Evolutionary conservation across 768 basidiomycete species (phyloP), one percentile per base, ranked within the genome.

Genomic region (Chalciporus pseudorubinellus): DNA sequence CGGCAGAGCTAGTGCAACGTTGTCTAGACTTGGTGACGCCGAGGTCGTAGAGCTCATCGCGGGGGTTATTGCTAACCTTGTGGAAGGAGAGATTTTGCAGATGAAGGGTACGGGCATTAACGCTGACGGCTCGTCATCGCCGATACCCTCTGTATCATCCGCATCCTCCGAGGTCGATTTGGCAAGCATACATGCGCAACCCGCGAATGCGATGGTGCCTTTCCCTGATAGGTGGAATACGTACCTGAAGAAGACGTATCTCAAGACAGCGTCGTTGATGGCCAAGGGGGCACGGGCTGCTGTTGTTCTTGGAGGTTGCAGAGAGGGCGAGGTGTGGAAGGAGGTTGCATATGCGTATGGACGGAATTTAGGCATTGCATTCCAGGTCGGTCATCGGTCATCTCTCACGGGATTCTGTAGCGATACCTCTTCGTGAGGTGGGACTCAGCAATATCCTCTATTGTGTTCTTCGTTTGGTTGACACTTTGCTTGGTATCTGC

Each of bases 1-100:
- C 9, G 97, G 92, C 8, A 83, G 97, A 43, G 89, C 95, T 11
- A 89, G 85, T 57, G 85, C 92, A 2, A 91, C 92, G 0, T 77
- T 98, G 9, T 85, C 92, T 0, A 79, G 94, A 10, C 77, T 99
- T 7, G 95, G 94, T 5, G 85, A 86, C 53, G 77, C 72, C 60
- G 92, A 98, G 65, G 95, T 95, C 46, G 92, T 98, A 45, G 97
- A 99, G 68, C 79, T 98, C 51, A 82, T 98, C 41, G 83, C 92
- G 4, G 87, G 85, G 62, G 92, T 98, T 52, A 89, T 99, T 48
- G 84, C 92, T 3, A 98, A 98, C 65, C 77, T 95, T 34, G 95
- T 95, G n/a, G 95, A 98, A 67, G 97, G 95, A 29, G 92, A 98
- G 73, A 87, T 98, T 39, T 71, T 97, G 72, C 87, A 90, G 71